phyloP scores from a whole-genome alignment of 257 asterid genomes.

The Solanum bulbocastanum region DNA sequence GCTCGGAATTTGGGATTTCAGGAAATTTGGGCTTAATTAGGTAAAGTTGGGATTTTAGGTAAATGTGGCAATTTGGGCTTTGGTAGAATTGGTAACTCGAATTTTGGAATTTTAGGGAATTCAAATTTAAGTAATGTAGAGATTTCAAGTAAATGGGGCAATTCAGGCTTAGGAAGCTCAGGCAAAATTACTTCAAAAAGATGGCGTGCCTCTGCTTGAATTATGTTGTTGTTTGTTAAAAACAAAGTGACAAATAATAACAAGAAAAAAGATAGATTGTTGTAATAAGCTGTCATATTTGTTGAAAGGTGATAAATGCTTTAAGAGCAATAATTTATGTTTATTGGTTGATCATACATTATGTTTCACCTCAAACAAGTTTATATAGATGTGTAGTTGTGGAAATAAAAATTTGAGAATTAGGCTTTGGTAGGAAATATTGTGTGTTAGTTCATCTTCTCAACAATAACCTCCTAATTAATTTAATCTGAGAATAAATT shows the following conservation, averaged over 20 bases:
- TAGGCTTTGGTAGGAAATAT: too few species aligned
- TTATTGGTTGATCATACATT: neutral
- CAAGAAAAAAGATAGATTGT: neutral
- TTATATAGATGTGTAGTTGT: neutral
- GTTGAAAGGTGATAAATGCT: neutral
- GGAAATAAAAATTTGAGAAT: neutral
- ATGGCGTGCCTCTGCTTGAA: neutral
- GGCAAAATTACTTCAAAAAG: neutral
- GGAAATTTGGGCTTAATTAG: constrained; percentile 1
- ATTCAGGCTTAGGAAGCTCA: neutral
- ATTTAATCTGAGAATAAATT: too few species aligned
- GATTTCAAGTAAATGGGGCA: neutral
- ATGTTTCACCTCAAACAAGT: neutral
- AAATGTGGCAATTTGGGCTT: neutral
- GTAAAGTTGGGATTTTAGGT: neutral
- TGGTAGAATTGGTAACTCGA: neutral
- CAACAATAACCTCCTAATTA: neutral
- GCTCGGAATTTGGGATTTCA: constrained; percentile 1
- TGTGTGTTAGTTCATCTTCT: neutral
- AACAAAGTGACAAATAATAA: neutral
- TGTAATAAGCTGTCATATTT: neutral
- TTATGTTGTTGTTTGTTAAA: neutral
- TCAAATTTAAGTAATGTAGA: constrained; percentile 4
- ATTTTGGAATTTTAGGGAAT: neutral
- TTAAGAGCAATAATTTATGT: neutral